Evolutionary conservation across 306 rosid genomes (phyloP).

Genomic region (Lagenaria siceraria): DNA sequence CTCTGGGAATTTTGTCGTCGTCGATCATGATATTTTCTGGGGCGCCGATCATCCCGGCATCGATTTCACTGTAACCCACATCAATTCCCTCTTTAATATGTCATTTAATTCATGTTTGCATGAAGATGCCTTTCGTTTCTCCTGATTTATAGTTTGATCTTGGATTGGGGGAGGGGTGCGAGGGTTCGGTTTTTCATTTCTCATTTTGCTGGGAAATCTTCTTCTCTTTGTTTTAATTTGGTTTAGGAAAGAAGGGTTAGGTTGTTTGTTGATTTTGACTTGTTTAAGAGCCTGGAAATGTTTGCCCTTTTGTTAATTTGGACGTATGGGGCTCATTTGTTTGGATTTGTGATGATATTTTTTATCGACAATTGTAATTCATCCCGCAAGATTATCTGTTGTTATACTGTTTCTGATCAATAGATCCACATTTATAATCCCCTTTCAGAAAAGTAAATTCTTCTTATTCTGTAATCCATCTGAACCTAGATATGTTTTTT

Average conservation of each 20-base stretch:
- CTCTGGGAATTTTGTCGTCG: slow-evolving; percentile 88
- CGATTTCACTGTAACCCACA: slow-evolving; percentile 48
- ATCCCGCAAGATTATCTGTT: neutral
- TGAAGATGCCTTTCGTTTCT: neutral
- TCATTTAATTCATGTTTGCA: neutral
- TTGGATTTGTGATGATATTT: neutral
- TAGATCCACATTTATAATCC: neutral
- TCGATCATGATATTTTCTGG: slow-evolving; percentile 96
- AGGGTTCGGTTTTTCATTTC: neutral
- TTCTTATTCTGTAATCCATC: too few species aligned
- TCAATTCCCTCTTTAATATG: neutral
- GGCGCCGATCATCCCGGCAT: slow-evolving; percentile 88
- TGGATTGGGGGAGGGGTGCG: neutral
- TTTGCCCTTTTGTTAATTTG: slow-evolving; percentile 1
- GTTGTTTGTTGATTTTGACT: neutral
- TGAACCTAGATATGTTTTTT: neutral
- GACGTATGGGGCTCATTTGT: neutral
- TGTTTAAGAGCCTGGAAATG: neutral
- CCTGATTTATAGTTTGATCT: slow-evolving; percentile 3
- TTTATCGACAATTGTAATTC: neutral
- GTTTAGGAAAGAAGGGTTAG: neutral
- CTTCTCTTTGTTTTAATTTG: neutral
- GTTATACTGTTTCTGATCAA: neutral
- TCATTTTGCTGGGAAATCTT: neutral
- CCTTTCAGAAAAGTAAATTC: too few species aligned